Evolutionary conservation across 2,329 filamentous ascomycete genomes (phyloP).

Genomic region (Fonsecaea multimorphosa): DNA sequence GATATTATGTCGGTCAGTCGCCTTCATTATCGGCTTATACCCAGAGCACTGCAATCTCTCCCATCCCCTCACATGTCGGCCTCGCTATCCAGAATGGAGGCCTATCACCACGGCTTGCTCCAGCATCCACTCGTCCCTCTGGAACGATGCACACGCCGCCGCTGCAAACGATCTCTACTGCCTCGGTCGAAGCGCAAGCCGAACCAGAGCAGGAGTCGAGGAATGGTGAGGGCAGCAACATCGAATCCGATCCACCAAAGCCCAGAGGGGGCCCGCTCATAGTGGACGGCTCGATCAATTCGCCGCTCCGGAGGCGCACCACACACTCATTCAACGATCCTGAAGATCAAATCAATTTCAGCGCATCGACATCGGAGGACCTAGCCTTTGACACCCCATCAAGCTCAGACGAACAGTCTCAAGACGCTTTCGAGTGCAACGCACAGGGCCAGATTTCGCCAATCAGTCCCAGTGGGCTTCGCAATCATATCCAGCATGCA

Average conservation of each 20-base stretch:
- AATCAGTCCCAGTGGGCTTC: conserved; percentile 18
- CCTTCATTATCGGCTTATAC: conserved; percentile 51
- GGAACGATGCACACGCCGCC: conserved; percentile 22
- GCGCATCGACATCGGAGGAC: conserved; percentile 50
- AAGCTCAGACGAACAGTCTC: conserved; percentile 41
- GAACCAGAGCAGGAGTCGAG: conserved; percentile 8
- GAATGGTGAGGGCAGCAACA: conserved; percentile 4
- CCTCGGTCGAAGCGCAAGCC: conserved; percentile 8
- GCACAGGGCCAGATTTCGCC: conserved; percentile 16
- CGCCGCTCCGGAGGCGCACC: conserved; percentile 42
- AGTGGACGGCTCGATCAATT: conserved; percentile 52
- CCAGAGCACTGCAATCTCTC: conserved; percentile 48
- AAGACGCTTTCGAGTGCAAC: conserved; percentile 28
- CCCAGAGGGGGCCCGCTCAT: conserved; percentile 51
- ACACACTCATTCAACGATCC: conserved; percentile 45
- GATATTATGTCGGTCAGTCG: conserved; percentile 54
- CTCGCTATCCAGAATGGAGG: conserved; percentile 49
- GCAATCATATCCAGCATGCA: conserved; percentile 7
- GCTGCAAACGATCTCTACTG: conserved; percentile 10
- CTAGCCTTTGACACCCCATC: conserved; percentile 43
- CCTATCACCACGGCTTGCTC: conserved; percentile 43
- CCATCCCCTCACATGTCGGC: conserved; percentile 48
- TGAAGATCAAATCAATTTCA: conserved; percentile 46
- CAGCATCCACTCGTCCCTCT: conserved; percentile 24
- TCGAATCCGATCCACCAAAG: conserved; percentile 31